Conservation (phyloP, 495 filamentous ascomycete genomes). For the Aspergillus panamensis region DNA sequence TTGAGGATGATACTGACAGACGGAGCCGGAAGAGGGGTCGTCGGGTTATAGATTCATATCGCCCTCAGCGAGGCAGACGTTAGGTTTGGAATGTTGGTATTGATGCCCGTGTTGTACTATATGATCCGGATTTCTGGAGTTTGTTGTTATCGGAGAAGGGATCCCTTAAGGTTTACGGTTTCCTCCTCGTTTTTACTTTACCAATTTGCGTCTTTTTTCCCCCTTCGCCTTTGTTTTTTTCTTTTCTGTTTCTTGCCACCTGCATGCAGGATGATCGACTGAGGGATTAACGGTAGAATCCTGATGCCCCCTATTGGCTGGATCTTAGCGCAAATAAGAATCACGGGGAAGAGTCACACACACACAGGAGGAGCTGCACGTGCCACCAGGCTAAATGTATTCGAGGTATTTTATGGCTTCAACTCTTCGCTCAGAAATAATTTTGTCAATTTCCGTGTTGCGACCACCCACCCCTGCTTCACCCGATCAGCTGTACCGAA, state of each 20-base stretch:
- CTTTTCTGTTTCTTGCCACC: not conserved
- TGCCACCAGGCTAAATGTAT: conserved; percentile 4
- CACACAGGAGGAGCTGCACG: not conserved
- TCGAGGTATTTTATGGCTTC: not conserved
- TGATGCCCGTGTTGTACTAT: not conserved
- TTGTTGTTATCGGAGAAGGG: not conserved
- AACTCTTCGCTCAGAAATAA: not conserved
- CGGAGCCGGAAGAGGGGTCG: conserved; percentile 5
- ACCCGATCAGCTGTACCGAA: not conserved
- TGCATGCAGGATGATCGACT: conserved; percentile 4
- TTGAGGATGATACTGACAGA: conserved; percentile 26
- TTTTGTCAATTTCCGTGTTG: not conserved
- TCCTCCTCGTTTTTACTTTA: too few relatives aligned
- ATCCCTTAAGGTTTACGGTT: too few relatives aligned
- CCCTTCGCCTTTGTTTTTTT: not conserved
- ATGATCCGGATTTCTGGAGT: not conserved
- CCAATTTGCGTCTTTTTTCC: not conserved
- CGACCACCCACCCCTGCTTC: not conserved
- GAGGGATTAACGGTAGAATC: not conserved
- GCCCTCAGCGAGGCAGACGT: conserved; percentile 6
- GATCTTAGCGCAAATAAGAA: not conserved
- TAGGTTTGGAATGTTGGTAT: not conserved
- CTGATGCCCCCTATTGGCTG: not conserved
- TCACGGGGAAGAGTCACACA: conserved; percentile 12
- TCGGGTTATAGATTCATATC: conserved; percentile 22